phyloP scores from a whole-genome alignment of 2,329 filamentous ascomycete genomes.

The Colletotrichum musae region DNA sequence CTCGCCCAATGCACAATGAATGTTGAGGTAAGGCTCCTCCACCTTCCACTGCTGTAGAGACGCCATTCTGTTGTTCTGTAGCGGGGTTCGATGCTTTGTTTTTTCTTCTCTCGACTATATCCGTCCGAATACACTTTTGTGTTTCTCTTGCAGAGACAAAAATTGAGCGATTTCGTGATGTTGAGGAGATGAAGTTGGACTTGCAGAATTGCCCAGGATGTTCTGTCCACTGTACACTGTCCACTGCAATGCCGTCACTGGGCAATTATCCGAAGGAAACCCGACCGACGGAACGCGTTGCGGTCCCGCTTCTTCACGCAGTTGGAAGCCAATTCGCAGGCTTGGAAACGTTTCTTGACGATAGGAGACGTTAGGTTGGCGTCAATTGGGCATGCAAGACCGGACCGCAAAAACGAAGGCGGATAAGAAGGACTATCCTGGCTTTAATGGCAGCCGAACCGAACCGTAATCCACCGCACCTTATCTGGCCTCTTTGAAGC shows the following conservation, averaged over 20 bases:
- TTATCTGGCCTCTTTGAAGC: constrained; percentile 13
- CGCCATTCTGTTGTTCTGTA: constrained; percentile 48
- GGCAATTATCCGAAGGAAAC: constrained; percentile 36
- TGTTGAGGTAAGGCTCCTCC: constrained; percentile 70
- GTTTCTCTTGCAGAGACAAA: constrained; percentile 1
- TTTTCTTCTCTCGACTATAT: neutral
- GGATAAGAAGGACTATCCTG: neutral
- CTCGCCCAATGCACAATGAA: constrained; percentile 79
- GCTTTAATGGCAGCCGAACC: constrained; percentile 9
- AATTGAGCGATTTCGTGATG: constrained; percentile 29
- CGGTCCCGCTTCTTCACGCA: constrained; percentile 19
- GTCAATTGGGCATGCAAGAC: neutral
- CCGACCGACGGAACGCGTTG: constrained; percentile 13
- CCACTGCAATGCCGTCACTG: constrained; percentile 14
- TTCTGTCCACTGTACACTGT: neutral
- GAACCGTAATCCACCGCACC: constrained; percentile 11
- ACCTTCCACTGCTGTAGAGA: constrained; percentile 65
- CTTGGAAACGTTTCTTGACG: neutral
- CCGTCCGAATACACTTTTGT: constrained; percentile 7
- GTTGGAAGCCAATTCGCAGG: neutral
- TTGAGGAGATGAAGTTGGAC: constrained; percentile 20
- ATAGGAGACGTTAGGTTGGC: constrained; percentile 1
- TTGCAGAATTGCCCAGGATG: constrained; percentile 17
- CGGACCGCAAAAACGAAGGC: neutral
- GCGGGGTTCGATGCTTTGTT: too few relatives aligned